Evolutionary conservation across 2,329 filamentous ascomycete genomes (phyloP), one percentile per base, ranked within the genome.

Genomic region (Ceratocystiopsis brevicomis): DNA sequence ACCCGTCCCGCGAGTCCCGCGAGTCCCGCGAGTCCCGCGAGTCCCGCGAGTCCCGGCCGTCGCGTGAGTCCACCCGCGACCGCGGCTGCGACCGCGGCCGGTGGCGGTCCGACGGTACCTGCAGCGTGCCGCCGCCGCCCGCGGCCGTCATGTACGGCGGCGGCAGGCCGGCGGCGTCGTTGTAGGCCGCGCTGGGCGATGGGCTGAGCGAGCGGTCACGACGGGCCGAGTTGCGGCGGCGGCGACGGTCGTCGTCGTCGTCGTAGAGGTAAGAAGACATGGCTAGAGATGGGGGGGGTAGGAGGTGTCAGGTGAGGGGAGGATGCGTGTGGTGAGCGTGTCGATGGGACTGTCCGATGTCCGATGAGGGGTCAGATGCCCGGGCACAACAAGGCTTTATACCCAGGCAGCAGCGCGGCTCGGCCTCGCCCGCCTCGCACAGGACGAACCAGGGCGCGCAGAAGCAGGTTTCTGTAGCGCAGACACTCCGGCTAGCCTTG

Each of bases 231-330:
- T 44, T 43, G 14, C 56, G 45, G n/a, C 37, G 45, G n/a, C 35
- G 33, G 32, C 44, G 46, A 13, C 39, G 12, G 59, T 47, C 50
- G 58, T 62, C 16, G 56, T 59, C 15, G 52, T 61, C 47, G 55
- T 60, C 47, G 55, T 53, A 47, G 56, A 51, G 1, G 61, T 58
- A 41, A 61, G 54, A 38, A 57, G 47, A 41, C 51, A 49, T 45
- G 12, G 17, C 9, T 14, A 3, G 18, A 32, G 17, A n/a, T 12
- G 12, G 14, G 12, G 2, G 3, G 15, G 17, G 30, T 13, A 38
- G 15, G 30, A 25, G 18, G 19, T 25, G 8, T 30, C 19, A 21
- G 19, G 19, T 21, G 19, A 30, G 2, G 25, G 8, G 25, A 9
- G 2, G 2, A 30, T 21, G 21, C 4, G 21, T n/a, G 21, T 21